phyloP scores from a whole-genome alignment of 345 rosid genomes.

The Linum trigynum region DNA sequence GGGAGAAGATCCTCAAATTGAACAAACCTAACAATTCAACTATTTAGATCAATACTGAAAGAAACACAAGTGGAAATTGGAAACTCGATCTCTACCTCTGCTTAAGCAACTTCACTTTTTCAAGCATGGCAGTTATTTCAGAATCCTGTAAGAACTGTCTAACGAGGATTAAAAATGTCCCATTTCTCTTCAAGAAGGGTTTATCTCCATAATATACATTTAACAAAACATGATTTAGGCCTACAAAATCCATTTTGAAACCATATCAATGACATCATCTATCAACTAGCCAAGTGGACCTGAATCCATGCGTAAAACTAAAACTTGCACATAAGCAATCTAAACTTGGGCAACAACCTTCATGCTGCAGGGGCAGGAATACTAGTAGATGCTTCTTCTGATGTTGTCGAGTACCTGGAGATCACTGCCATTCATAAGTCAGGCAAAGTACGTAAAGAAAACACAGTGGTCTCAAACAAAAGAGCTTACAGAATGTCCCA shows the following conservation, averaged over 20 bases:
- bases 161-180: slow-evolving; percentile 42
- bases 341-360: too few species aligned
- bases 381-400: too few species aligned
- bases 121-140: slow-evolving; percentile 30
- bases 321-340: too few species aligned
- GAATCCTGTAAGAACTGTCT: slow-evolving; percentile 38
- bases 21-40: neutral
- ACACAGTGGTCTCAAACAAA: too few species aligned
- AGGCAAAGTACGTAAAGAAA: too few species aligned
- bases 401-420: too few species aligned
- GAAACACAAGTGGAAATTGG: too few species aligned
- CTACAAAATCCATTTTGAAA: slow-evolving; percentile 26
- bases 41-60: too few species aligned
- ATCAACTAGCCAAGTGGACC: neutral
- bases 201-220: slow-evolving; percentile 36
- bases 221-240: slow-evolving; percentile 67
- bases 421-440: too few species aligned
- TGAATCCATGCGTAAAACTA: too few species aligned
- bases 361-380: too few species aligned
- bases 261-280: neutral
- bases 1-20: slow-evolving; percentile 7
- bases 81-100: slow-evolving; percentile 42
- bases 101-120: slow-evolving; percentile 59
- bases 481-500: too few species aligned
- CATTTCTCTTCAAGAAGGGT: slow-evolving; percentile 35